These are phyloP conservation scores for Prunus mira DNA, from an alignment of 306 rosid genomes.

Conservation along the genomic window DNA sequence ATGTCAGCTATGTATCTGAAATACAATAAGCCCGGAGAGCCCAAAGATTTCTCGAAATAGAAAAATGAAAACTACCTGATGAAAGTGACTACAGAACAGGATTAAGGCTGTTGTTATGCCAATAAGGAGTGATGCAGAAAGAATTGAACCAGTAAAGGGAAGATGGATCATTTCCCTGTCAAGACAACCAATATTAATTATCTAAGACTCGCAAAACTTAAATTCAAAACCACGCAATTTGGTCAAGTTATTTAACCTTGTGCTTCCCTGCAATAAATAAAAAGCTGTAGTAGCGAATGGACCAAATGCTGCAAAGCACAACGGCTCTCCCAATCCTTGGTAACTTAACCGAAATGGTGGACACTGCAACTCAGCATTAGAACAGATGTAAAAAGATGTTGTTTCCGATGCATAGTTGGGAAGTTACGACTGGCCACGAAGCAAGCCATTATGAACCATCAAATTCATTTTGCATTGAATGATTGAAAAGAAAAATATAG, in stretches of 20 bases:
- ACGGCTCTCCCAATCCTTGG: conserved; percentile 86
- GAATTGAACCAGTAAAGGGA: conserved; percentile 52
- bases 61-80: conserved; percentile 51
- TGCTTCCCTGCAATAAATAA: conserved; percentile 70
- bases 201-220: background rate
- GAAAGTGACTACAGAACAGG: conserved; percentile 93
- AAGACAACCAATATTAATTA: conserved; percentile 26
- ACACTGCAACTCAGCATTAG: conserved; percentile 50
- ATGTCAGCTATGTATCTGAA: conserved; percentile 14
- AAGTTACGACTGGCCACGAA: background rate
- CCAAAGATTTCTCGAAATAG: background rate
- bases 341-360: conserved; percentile 94
- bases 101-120: conserved; percentile 82
- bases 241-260: conserved; percentile 48
- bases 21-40: background rate
- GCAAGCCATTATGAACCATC: background rate
- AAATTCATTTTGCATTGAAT: background rate
- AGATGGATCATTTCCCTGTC: conserved; percentile 46
- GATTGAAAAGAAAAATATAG: background rate
- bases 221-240: background rate
- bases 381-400: background rate
- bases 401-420: background rate
- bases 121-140: conserved; percentile 76
- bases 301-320: conserved; percentile 92
- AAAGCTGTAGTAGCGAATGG: conserved; percentile 83